Conservation (phyloP, 2,329 filamentous ascomycete species). For the Ramularia endophylla region DNA sequence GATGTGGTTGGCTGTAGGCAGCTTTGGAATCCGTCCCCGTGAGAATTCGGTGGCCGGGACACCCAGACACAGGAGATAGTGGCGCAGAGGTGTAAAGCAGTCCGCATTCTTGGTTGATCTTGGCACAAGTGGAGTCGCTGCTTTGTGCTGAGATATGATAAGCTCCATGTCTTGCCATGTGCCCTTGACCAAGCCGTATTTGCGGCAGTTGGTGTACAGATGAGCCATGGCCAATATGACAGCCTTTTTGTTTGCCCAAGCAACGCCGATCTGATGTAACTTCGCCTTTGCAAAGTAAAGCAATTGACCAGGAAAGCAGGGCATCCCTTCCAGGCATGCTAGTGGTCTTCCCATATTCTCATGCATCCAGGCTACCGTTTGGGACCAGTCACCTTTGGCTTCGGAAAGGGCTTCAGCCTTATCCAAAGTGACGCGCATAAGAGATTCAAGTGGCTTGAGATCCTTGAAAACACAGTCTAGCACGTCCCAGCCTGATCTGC, state of each 20-base stretch:
- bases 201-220: not conserved
- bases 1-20: too few relatives aligned
- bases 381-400: too few relatives aligned
- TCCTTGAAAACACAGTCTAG: too few relatives aligned
- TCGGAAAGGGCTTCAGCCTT: too few relatives aligned
- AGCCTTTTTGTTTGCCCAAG: not conserved
- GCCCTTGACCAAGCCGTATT: not conserved
- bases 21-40: too few relatives aligned
- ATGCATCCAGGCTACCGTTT: too few relatives aligned
- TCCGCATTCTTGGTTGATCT: not conserved
- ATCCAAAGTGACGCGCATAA: too few relatives aligned
- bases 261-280: not conserved
- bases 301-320: not conserved
- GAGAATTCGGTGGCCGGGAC: conserved; percentile 2
- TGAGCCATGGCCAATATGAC: not conserved
- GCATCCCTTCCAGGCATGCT: not conserved
- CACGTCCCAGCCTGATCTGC: too few relatives aligned
- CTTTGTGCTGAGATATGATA: not conserved
- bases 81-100: not conserved
- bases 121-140: not conserved
- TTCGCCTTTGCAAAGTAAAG: not conserved
- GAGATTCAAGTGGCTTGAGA: too few relatives aligned
- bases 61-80: not conserved
- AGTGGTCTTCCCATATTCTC: too few relatives aligned
- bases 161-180: not conserved